A percentile compares a stretch with the other conserved stretches of the same genome.
These are phyloP conservation scores for Lycium barbarum DNA, from an alignment of 257 asterid genomes.

Conservation along the genomic window DNA sequence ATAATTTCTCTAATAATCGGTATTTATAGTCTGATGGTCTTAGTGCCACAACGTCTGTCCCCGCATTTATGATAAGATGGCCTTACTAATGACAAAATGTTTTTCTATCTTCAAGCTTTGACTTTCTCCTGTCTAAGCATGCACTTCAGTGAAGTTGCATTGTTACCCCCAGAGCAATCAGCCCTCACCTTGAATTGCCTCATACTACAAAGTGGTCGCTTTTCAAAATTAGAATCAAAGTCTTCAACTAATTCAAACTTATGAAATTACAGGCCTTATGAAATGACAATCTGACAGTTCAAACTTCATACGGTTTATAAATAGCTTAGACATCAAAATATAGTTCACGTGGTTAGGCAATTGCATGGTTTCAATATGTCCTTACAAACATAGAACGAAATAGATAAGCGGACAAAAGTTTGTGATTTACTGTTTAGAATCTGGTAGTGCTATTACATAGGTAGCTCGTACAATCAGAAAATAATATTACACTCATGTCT, in stretches of 20 bases:
- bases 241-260: constrained; percentile 11
- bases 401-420: neutral
- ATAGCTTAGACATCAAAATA: constrained; percentile 1
- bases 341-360: neutral
- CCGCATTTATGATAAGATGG: neutral
- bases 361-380: constrained; percentile 9
- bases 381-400: constrained; percentile 2
- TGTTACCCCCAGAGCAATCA: neutral
- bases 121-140: constrained; percentile 19
- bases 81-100: neutral
- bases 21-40: neutral
- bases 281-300: constrained; percentile 23
- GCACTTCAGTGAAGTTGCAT: constrained; percentile 13
- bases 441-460: neutral
- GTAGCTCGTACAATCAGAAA: neutral
- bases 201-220: neutral
- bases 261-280: neutral
- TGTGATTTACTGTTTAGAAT: neutral
- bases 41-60: neutral
- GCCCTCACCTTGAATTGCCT: constrained; percentile 22
- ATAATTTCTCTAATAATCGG: neutral
- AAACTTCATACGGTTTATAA: neutral
- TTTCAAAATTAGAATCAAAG: neutral
- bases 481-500: neutral
- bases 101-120: neutral